These are phyloP conservation scores for Hylodesmum podocarpum DNA, from an alignment of 306 rosid genomes.

Conservation along the genomic window DNA sequence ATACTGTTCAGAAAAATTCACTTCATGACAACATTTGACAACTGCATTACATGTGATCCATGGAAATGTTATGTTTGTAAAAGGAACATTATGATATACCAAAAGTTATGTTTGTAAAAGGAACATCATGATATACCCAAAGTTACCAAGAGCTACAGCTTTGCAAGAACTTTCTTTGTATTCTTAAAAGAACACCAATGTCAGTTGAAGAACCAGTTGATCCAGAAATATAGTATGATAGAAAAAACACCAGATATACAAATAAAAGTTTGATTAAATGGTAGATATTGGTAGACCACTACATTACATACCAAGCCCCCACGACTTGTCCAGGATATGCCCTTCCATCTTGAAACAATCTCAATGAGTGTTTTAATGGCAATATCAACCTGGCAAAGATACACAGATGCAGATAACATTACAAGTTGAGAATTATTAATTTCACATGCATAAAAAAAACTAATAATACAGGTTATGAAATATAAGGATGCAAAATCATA, in stretches of 20 bases:
- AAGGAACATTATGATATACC: neutral
- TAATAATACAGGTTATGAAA: neutral
- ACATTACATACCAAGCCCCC: conserved; percentile 75
- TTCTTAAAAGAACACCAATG: neutral
- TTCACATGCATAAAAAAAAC: neutral
- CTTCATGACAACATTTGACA: conserved; percentile 10
- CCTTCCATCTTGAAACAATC: conserved; percentile 58
- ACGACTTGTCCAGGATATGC: conserved; percentile 79
- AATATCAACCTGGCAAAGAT: conserved; percentile 51
- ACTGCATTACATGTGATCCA: conserved; percentile 13
- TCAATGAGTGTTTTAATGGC: conserved; percentile 50
- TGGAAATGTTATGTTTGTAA: neutral
- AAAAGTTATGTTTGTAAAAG: neutral
- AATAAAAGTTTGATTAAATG: conserved; percentile 10
- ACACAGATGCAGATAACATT: conserved; percentile 4
- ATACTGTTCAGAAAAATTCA: neutral
- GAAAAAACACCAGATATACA: neutral
- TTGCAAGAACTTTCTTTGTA: conserved; percentile 7
- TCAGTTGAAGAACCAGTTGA: neutral
- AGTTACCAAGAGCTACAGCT: too few species aligned
- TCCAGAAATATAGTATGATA: neutral
- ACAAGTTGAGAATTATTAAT: neutral
- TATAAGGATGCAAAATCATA: neutral
- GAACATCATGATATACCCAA: neutral
- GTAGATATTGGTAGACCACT: neutral